Percentiles rank a stretch among this genome's conserved stretches.
These are phyloP conservation scores for Gracilariopsis chorda DNA, from an alignment of 23 red algal genomes.

Conservation along the genomic window DNA sequence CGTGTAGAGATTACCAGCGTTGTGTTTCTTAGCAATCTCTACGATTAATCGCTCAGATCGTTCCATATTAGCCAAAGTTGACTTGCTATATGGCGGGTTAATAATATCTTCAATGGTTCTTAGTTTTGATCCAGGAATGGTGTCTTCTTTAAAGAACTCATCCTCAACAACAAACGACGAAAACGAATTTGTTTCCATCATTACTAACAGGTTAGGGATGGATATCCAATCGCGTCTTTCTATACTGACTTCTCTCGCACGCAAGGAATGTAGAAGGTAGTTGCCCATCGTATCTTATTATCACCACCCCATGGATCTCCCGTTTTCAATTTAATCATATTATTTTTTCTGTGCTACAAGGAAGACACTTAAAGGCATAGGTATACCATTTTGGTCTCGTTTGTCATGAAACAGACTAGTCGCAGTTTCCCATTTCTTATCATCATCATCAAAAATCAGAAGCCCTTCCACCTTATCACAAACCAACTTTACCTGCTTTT, in stretches of 20 bases:
- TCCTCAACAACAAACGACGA: too few relatives aligned
- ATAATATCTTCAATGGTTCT: background rate
- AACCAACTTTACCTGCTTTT: background rate
- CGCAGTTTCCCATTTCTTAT: background rate
- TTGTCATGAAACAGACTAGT: background rate
- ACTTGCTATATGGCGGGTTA: background rate
- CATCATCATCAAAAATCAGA: background rate
- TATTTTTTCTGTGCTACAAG: background rate
- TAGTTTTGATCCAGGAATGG: too few relatives aligned
- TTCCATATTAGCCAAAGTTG: background rate
- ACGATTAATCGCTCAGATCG: background rate
- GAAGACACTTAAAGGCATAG: background rate
- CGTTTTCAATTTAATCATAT: background rate
- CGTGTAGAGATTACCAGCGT: background rate
- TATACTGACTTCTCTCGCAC: too few relatives aligned
- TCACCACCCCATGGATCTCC: too few relatives aligned
- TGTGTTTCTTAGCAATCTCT: background rate
- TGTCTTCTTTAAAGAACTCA: too few relatives aligned
- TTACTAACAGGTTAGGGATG: too few relatives aligned
- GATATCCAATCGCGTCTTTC: too few relatives aligned
- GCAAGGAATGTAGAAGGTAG: background rate
- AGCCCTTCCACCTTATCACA: background rate
- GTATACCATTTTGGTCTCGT: background rate
- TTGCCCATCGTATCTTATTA: too few relatives aligned
- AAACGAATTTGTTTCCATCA: too few relatives aligned